These are phyloP conservation scores for Euphorbia lathyris DNA, from an alignment of 345 rosid genomes.

Conservation along the genomic window DNA sequence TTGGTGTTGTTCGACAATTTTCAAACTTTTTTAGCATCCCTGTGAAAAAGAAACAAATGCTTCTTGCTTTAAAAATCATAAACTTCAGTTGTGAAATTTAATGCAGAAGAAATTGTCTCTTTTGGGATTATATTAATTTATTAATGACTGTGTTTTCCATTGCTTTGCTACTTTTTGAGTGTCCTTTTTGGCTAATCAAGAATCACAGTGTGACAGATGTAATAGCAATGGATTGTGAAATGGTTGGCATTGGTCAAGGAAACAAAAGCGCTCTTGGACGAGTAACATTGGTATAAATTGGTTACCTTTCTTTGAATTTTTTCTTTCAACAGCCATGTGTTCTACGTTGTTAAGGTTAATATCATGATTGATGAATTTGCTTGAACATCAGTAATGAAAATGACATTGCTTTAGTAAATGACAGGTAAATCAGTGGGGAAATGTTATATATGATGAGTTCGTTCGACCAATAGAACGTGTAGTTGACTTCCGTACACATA, in stretches of 20 bases:
- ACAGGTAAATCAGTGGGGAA: constrained; percentile 93
- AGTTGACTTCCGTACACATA: constrained; percentile 79
- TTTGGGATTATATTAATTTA: not conserved
- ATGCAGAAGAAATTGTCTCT: not conserved
- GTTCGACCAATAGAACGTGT: constrained; percentile 90
- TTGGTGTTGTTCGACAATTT: not conserved
- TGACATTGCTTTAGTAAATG: constrained; percentile 22
- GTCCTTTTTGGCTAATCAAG: constrained; percentile 17
- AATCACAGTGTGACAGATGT: constrained; percentile 72
- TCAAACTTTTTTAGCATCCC: not conserved
- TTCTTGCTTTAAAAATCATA: not conserved
- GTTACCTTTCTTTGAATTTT: constrained; percentile 1
- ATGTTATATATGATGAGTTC: constrained; percentile 83
- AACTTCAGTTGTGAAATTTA: not conserved
- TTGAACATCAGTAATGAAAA: not conserved
- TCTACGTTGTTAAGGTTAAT: not conserved
- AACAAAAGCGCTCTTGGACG: constrained; percentile 95
- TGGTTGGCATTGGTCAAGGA: constrained; percentile 94
- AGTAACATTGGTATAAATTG: constrained; percentile 62
- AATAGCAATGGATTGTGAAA: constrained; percentile 95
- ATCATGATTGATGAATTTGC: not conserved
- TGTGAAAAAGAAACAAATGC: not conserved
- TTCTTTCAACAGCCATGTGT: not conserved
- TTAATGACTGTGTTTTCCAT: not conserved
- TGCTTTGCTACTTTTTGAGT: constrained; percentile 2